A percentile compares a stretch with the other conserved stretches of the same genome.
Evolutionary conservation across 305 asterid genomes (phyloP).

Genomic region (Ilex paraguariensis): DNA sequence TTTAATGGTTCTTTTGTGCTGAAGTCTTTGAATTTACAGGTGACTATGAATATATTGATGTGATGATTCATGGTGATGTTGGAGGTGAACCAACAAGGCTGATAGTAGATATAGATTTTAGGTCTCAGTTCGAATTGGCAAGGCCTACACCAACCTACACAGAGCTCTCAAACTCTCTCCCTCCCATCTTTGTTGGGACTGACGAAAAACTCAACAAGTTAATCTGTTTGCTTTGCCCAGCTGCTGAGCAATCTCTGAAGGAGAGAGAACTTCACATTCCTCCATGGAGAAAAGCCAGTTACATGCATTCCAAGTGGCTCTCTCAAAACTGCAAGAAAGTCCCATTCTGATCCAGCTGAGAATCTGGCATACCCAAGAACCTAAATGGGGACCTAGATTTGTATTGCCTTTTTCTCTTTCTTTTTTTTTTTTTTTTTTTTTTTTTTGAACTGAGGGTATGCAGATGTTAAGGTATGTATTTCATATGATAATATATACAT

Average conservation of each 20-base stretch:
- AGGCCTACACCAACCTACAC: conserved; percentile 47
- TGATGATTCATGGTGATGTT: conserved; percentile 26
- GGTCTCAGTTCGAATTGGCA: conserved; percentile 43
- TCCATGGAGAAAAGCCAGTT: conserved; percentile 54
- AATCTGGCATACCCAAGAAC: too few relatives aligned
- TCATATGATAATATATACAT: too few relatives aligned
- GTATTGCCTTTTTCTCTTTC: too few relatives aligned
- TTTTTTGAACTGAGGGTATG: too few relatives aligned
- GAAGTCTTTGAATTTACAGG: conserved; percentile 33
- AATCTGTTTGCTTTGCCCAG: conserved; percentile 41
- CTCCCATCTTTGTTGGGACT: conserved; percentile 50
- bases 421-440: too few relatives aligned
- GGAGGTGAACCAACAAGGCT: conserved; percentile 16
- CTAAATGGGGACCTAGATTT: too few relatives aligned
- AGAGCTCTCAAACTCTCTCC: conserved; percentile 40
- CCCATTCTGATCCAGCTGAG: conserved; percentile 7
- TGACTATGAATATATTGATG: conserved; percentile 55
- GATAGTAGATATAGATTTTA: conserved; percentile 50
- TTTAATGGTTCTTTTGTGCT: too few relatives aligned
- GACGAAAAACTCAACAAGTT: conserved; percentile 38
- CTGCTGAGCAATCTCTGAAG: conserved; percentile 49
- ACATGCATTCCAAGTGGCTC: conserved; percentile 61
- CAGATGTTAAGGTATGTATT: too few relatives aligned
- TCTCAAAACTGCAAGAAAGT: conserved; percentile 38
- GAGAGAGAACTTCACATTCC: conserved; percentile 53